Percentiles rank a stretch among this genome's conserved stretches.
These are phyloP conservation scores for Prunus mira DNA, from an alignment of 306 rosid genomes.

Conservation along the genomic window DNA sequence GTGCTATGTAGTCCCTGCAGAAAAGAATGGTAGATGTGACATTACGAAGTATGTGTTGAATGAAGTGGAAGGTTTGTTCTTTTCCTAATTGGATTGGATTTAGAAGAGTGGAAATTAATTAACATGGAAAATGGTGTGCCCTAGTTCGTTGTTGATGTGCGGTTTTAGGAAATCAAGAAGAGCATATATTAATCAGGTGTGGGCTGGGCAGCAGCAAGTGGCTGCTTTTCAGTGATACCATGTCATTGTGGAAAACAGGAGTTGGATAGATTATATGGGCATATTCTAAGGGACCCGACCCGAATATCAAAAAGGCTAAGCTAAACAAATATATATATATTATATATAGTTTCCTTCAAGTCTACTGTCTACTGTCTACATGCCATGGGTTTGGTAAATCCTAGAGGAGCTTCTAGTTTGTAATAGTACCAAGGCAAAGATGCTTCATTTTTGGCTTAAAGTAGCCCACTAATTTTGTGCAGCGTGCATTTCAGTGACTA, in stretches of 20 bases:
- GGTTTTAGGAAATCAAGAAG: neutral
- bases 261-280: neutral
- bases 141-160: neutral
- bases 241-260: neutral
- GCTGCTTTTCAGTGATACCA: neutral
- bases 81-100: neutral
- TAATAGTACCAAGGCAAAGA: neutral
- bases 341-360: neutral
- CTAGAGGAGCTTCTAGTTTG: constrained; percentile 17
- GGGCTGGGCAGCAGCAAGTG: neutral
- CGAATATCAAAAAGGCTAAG: neutral
- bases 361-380: neutral
- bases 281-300: neutral
- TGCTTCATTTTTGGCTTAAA: constrained; percentile 24
- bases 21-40: neutral
- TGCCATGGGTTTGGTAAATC: constrained; percentile 1
- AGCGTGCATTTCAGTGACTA: constrained; percentile 24
- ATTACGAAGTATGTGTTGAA: neutral
- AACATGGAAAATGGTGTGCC: neutral
- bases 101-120: neutral
- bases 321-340: neutral
- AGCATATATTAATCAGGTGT: neutral
- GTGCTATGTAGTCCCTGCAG: neutral
- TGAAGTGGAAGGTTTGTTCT: neutral
- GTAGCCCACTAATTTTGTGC: constrained; percentile 26